Percentiles rank a stretch among this genome's conserved stretches.
These are phyloP conservation scores for Theobroma grandiflorum DNA, from an alignment of 441 rosid genomes.

Conservation along the genomic window DNA sequence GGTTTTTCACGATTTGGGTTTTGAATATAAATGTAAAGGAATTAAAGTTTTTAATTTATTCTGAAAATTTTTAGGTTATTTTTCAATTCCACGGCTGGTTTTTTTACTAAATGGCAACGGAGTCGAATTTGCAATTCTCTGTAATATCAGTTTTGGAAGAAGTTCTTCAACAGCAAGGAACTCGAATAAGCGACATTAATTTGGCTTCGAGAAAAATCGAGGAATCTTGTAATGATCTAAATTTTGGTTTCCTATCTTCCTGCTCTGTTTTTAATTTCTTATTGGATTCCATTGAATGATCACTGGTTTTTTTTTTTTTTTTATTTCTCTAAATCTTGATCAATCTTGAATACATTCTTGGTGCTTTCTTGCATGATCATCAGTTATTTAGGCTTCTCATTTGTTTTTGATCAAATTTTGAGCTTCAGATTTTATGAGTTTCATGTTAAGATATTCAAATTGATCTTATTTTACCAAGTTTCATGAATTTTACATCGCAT, in stretches of 20 bases:
- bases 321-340: background rate
- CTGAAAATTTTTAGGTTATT: constrained; percentile 6
- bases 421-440: background rate
- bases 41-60: constrained; percentile 19
- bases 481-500: background rate
- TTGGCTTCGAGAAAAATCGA: constrained; percentile 58
- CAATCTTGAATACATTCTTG: background rate
- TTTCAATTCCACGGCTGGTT: background rate
- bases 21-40: constrained; percentile 18
- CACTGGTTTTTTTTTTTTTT: background rate
- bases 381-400: background rate
- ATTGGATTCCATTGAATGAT: background rate
- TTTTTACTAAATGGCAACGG: constrained; percentile 53
- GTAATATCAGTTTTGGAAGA: constrained; percentile 82
- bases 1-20: constrained; percentile 5
- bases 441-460: background rate
- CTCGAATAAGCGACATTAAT: constrained; percentile 48
- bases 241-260: background rate
- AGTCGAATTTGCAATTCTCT: constrained; percentile 56
- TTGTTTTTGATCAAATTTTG: constrained; percentile 1
- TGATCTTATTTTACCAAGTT: background rate
- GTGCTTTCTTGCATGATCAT: background rate
- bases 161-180: constrained; percentile 73
- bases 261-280: constrained; percentile 2
- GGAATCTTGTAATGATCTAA: constrained; percentile 72